phyloP scores from a whole-genome alignment of 2,329 filamentous ascomycete species.

The Pochonia chlamydosporia region DNA sequence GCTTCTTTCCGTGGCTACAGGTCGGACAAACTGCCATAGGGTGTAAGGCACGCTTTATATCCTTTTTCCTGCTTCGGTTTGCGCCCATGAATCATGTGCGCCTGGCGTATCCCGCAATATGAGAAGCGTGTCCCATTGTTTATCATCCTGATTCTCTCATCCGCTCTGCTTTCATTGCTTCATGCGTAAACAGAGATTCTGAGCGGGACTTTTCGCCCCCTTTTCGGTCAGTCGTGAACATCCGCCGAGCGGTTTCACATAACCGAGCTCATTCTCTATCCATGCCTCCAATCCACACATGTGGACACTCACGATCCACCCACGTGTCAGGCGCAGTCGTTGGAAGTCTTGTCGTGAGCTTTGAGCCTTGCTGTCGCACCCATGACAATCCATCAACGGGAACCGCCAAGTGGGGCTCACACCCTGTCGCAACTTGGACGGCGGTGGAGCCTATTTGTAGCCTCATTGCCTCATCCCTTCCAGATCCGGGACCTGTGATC shows the following conservation, averaged over 20 bases:
- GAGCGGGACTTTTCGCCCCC: background rate
- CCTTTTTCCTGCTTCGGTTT: background rate
- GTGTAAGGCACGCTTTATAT: conserved; percentile 1
- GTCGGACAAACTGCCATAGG: background rate
- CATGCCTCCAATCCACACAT: conserved; percentile 5
- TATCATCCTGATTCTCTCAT: conserved; percentile 1
- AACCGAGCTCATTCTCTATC: conserved; percentile 4
- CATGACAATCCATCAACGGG: conserved; percentile 4
- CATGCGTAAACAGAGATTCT: background rate
- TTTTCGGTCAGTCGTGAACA: background rate
- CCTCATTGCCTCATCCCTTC: conserved; percentile 13
- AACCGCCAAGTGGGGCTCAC: conserved; percentile 10
- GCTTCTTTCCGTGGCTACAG: background rate
- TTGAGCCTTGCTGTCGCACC: background rate
- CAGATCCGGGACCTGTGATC: conserved; percentile 11
- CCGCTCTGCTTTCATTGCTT: background rate
- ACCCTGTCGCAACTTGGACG: conserved; percentile 7
- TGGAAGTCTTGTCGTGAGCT: conserved; percentile 3
- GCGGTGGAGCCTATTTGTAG: conserved; percentile 5
- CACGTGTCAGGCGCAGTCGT: conserved; percentile 15
- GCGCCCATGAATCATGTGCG: background rate
- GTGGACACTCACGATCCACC: conserved; percentile 13
- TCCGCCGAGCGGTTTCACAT: conserved; percentile 1
- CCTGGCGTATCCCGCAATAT: background rate
- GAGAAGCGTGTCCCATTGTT: conserved; percentile 4